Percentiles rank a stretch among this genome's conserved stretches.
Conservation (phyloP, 805 yeast genomes). For the Candida schatavii region DNA sequence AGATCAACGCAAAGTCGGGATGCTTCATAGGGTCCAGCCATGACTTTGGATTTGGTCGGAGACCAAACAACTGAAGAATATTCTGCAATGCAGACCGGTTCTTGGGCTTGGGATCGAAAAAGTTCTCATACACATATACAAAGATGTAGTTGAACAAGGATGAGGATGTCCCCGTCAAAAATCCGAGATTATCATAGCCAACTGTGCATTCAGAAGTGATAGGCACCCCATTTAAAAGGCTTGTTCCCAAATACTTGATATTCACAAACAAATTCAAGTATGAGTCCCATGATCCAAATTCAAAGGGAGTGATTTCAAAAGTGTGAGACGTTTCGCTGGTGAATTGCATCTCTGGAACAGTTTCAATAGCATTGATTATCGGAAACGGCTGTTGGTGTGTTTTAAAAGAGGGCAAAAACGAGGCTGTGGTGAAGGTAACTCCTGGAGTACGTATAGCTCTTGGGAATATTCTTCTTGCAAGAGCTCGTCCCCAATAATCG, state of each 20-base stretch:
- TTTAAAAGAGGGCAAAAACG: slow-evolving; percentile 34
- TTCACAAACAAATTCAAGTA: slow-evolving; percentile 45
- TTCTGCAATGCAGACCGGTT: slow-evolving; percentile 33
- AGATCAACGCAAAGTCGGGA: slow-evolving; percentile 58
- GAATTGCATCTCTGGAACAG: slow-evolving; percentile 11
- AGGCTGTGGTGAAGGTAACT: slow-evolving; percentile 37
- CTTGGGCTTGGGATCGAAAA: slow-evolving; percentile 29
- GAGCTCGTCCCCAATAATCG: slow-evolving; percentile 68
- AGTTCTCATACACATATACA: slow-evolving; percentile 43
- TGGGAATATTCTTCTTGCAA: slow-evolving; percentile 47
- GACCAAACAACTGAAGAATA: slow-evolving; percentile 43
- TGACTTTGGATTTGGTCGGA: slow-evolving; percentile 21
- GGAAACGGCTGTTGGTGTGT: slow-evolving; percentile 48
- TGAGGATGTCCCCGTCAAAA: slow-evolving; percentile 62
- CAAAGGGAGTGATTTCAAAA: slow-evolving; percentile 62
- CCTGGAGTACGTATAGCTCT: slow-evolving; percentile 30
- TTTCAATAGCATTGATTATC: slow-evolving; percentile 38
- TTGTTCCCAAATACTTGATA: slow-evolving; percentile 52
- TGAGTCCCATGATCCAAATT: slow-evolving; percentile 67
- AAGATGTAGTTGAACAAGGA: slow-evolving; percentile 58
- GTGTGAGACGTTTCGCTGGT: slow-evolving; percentile 36
- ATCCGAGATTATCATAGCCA: slow-evolving; percentile 59
- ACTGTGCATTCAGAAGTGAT: slow-evolving; percentile 36
- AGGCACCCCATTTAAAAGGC: slow-evolving; percentile 39
- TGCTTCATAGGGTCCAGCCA: slow-evolving; percentile 31